Conservation (phyloP, 2,329 filamentous ascomycete genomes). For the Thelonectria discophora region DNA sequence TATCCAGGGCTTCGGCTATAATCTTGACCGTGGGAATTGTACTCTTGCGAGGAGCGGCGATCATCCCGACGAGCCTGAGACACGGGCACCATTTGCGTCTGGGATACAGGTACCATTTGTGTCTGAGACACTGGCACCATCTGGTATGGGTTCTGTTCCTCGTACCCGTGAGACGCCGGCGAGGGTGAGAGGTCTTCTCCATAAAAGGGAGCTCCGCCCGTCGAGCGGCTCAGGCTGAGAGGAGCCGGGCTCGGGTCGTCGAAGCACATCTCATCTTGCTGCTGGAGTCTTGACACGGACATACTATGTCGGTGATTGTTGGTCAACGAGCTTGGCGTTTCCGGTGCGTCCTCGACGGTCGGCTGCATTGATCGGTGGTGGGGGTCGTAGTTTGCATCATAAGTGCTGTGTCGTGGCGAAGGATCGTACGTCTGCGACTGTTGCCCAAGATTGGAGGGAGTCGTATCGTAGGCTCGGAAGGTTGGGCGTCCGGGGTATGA, state of each 20-base stretch:
- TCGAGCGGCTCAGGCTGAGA: conserved; percentile 52
- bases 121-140: conserved; percentile 18
- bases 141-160: conserved; percentile 39
- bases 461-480: conserved; percentile 61
- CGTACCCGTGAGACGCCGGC: conserved; percentile 31
- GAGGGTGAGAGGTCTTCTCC: conserved; percentile 39
- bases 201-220: conserved; percentile 34
- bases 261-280: conserved; percentile 52
- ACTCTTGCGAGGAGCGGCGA: conserved; percentile 4
- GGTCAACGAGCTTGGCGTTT: conserved; percentile 51
- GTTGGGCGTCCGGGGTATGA: conserved; percentile 63
- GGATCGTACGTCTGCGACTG: conserved; percentile 48
- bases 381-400: conserved; percentile 58
- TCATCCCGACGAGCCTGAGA: conserved; percentile 16
- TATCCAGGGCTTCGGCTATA: conserved; percentile 15
- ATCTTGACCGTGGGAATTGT: conserved; percentile 2
- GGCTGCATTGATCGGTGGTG: conserved; percentile 65
- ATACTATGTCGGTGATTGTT: conserved; percentile 41
- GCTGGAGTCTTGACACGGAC: conserved; percentile 35
- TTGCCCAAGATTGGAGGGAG: conserved; percentile 45
- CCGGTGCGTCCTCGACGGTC: conserved; percentile 71
- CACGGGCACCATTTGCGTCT: conserved; percentile 19
- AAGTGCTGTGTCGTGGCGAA: conserved; percentile 59
- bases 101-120: too few relatives aligned
- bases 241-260: conserved; percentile 56